These are phyloP conservation scores for Penicillium sp. DNA, from an alignment of 2,329 filamentous ascomycete species.

Conservation along the genomic window DNA sequence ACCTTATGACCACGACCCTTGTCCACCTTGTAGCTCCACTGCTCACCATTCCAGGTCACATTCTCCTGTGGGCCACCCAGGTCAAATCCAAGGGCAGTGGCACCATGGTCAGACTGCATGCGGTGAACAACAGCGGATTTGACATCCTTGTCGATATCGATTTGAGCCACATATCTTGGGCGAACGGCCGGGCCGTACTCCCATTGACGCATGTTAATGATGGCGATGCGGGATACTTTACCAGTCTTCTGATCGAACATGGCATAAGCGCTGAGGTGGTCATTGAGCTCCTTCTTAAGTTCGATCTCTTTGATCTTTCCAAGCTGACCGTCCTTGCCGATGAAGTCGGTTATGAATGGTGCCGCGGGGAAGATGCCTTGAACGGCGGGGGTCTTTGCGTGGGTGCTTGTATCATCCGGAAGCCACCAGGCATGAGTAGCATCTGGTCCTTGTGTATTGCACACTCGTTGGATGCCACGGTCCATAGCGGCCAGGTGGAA, in stretches of 20 bases:
- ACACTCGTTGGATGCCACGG: conserved; percentile 26
- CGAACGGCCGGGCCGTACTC: neutral
- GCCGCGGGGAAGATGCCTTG: conserved; percentile 25
- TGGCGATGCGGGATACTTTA: conserved; percentile 9
- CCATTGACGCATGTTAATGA: conserved; percentile 19
- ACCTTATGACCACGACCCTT: conserved; percentile 16
- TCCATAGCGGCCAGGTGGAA: conserved; percentile 26
- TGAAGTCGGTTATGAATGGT: conserved; percentile 30
- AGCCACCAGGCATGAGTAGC: conserved; percentile 27
- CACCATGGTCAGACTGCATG: conserved; percentile 24
- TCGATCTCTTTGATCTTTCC: conserved; percentile 18
- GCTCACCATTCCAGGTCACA: conserved; percentile 37
- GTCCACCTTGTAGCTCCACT: conserved; percentile 29
- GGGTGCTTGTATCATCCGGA: conserved; percentile 13
- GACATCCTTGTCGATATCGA: conserved; percentile 4
- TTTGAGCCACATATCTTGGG: conserved; percentile 6
- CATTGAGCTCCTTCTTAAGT: neutral
- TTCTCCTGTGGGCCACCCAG: conserved; percentile 34
- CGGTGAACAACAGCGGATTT: conserved; percentile 17
- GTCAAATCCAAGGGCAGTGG: conserved; percentile 30
- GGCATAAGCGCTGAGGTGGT: conserved; percentile 18
- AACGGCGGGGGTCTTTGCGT: conserved; percentile 25
- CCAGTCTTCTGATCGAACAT: conserved; percentile 15
- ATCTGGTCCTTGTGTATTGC: conserved; percentile 25
- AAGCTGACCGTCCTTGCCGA: conserved; percentile 20